Evolutionary conservation across 1,139 yeast species (phyloP), one percentile per base, ranked within the genome.

Genomic region (Lodderomyces elongisporus): DNA sequence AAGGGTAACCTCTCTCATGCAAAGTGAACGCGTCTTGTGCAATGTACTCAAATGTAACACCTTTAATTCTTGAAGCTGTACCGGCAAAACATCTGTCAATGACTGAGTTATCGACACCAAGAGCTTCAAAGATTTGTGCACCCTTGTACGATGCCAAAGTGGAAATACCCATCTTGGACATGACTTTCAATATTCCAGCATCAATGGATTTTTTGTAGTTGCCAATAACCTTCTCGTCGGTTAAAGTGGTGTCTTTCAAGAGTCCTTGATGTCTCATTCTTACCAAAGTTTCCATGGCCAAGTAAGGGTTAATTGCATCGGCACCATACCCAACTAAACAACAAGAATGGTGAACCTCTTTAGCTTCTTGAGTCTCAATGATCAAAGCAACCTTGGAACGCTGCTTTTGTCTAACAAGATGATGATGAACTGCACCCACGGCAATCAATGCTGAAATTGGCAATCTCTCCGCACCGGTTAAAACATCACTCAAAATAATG

Each of bases 161-260:
- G 25, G 97, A 89, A 50, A 91, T 91, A 71, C 98, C 98, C 97
- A 91, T 91, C 71, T 91, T 91, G 30, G 96, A 85, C 98, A 91
- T 91, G 41, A 91, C 96, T 67, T 91, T 91, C 54, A 87, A 69
- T 46, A 91, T 82, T 62, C 97, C 97, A 38, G 88, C 81, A 55
- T 89, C 95, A 42, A 85, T 70, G 14, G 96, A 80, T 45, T 75
- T 68, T 58, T 81, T 83, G 66, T 85, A 91, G 67, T 91, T 89
- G 35, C 67, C 68, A 43, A 89, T 60, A 42, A 88, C 71, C 45
- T 73, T 57, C 24, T 73, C 75, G 42, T 79, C 79, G 25, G 79
- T 56, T 38, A 84, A 58, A 13, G 62, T 58, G 30, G 64, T 74
- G 43, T 77, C 73, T 49, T 78, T 73, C 46, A 89, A 68, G 49